These are phyloP conservation scores for Raffaelea arxii DNA, from an alignment of 2,329 filamentous ascomycete species.

Conservation along the genomic window DNA sequence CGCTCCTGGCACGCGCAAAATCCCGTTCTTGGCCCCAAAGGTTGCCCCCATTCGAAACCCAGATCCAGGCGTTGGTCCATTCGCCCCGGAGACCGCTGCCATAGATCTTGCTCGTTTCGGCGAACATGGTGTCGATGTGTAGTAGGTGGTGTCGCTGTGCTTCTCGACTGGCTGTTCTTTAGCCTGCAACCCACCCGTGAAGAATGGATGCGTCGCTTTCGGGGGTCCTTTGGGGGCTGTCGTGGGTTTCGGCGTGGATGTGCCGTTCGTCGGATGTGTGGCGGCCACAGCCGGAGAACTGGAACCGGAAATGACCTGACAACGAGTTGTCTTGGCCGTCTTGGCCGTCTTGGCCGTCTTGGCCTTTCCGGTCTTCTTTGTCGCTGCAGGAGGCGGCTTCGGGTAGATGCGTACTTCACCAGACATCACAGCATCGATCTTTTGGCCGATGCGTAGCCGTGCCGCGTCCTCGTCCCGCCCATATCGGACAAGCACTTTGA, in stretches of 20 bases:
- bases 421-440: constrained; percentile 1
- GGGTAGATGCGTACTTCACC: background rate
- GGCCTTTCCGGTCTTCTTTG: background rate
- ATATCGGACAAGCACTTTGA: constrained; percentile 4
- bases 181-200: constrained; percentile 45
- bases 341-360: background rate
- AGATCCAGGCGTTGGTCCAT: background rate
- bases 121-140: constrained; percentile 44
- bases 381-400: background rate
- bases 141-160: constrained; percentile 25
- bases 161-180: constrained; percentile 6
- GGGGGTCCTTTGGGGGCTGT: background rate
- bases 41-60: constrained; percentile 22
- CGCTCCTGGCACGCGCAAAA: constrained; percentile 55
- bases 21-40: constrained; percentile 33
- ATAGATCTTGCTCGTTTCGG: constrained; percentile 27
- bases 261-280: background rate
- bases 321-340: background rate
- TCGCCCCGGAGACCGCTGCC: too few species aligned
- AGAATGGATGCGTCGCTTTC: constrained; percentile 51
- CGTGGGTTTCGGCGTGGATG: background rate
- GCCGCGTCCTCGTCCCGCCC: constrained; percentile 3
- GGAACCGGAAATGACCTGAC: too few species aligned
- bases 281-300: background rate
- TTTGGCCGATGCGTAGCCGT: constrained; percentile 4